Evolutionary conservation across 306 rosid genomes (phyloP).

Genomic region (Sesbania bispinosa): DNA sequence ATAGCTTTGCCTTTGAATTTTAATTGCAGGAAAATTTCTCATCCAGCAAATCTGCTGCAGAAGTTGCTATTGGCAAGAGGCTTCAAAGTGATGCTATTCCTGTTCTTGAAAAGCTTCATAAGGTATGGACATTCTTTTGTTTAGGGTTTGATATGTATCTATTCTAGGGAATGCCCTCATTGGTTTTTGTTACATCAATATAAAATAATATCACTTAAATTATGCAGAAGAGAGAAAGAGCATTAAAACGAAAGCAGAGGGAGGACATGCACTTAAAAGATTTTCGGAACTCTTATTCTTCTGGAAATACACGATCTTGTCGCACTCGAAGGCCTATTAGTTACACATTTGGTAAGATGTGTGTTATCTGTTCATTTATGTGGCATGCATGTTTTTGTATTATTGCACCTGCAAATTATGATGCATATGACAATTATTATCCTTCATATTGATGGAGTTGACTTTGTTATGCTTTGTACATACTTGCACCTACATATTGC

Average conservation of each 20-base stretch:
- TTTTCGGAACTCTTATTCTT: conserved; percentile 23
- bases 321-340: conserved; percentile 55
- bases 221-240: conserved; percentile 60
- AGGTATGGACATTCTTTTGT: conserved; percentile 37
- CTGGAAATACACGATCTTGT: conserved; percentile 61
- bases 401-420: neutral
- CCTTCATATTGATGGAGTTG: neutral
- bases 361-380: neutral
- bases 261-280: conserved; percentile 42
- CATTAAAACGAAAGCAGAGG: conserved; percentile 48
- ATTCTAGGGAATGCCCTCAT: conserved; percentile 4
- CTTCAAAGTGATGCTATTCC: conserved; percentile 68
- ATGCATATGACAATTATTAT: neutral
- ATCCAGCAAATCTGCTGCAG: conserved; percentile 44
- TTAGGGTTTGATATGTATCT: neutral
- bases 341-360: conserved; percentile 64
- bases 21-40: conserved; percentile 65
- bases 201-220: neutral
- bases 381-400: neutral
- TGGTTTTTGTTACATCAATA: conserved; percentile 3
- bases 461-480: neutral
- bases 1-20: conserved; percentile 21
- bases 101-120: conserved; percentile 57
- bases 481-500: too few relatives aligned
- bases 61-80: conserved; percentile 48